Conservation (phyloP, 2,329 filamentous ascomycete species). For the Ceratocystis harringtonii region DNA sequence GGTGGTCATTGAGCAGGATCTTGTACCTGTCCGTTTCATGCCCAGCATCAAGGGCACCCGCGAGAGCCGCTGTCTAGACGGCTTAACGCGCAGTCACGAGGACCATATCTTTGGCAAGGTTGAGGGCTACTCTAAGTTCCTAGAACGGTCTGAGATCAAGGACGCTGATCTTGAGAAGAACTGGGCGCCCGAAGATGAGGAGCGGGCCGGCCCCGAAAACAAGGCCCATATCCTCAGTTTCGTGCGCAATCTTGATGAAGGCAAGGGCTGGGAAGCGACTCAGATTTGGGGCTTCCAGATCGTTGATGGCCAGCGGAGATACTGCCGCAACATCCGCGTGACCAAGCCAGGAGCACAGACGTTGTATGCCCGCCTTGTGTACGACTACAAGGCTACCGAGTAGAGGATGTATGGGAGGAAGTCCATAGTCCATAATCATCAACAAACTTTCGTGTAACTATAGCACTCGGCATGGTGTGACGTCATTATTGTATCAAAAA, state of each 20-base stretch:
- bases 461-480: not conserved
- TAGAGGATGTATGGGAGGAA: not conserved
- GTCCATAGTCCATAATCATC: not conserved
- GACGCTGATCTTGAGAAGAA: constrained; percentile 42
- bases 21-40: constrained; percentile 36
- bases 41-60: constrained; percentile 47
- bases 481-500: not conserved
- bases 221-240: constrained; percentile 49
- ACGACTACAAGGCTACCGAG: constrained; percentile 31
- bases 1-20: constrained; percentile 57
- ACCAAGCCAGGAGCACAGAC: constrained; percentile 33
- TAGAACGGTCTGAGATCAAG: constrained; percentile 33
- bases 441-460: not conserved
- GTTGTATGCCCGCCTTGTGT: constrained; percentile 38
- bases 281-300: constrained; percentile 49
- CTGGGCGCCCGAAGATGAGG: constrained; percentile 42
- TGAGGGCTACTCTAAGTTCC: constrained; percentile 41
- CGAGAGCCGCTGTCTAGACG: constrained; percentile 41
- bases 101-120: constrained; percentile 72
- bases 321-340: constrained; percentile 39
- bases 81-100: constrained; percentile 43
- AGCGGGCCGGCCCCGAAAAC: constrained; percentile 39
- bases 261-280: constrained; percentile 38
- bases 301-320: constrained; percentile 36
- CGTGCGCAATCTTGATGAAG: constrained; percentile 35